Conservation (phyloP, 495 filamentous ascomycete genomes). For the Penicillium manginii region DNA sequence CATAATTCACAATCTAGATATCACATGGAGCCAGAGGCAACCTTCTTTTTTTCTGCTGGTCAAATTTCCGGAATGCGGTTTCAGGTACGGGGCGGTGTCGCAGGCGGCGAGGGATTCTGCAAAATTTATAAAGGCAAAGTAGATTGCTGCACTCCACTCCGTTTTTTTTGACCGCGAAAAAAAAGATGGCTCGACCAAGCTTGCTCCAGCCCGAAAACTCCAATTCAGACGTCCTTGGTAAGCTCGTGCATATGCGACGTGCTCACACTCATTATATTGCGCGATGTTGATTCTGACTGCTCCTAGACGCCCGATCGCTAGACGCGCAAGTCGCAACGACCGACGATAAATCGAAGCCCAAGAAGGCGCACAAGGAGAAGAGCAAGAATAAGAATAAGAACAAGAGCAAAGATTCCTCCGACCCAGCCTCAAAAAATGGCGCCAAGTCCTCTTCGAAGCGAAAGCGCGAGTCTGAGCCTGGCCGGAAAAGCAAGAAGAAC, state of each 20-base stretch:
- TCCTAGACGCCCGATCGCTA: neutral
- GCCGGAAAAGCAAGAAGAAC: conserved; percentile 22
- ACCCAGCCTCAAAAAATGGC: neutral
- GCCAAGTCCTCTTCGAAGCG: conserved; percentile 21
- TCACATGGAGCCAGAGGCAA: no score
- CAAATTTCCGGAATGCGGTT: no score
- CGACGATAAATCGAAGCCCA: conserved; percentile 6
- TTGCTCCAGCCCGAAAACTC: neutral
- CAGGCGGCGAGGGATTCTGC: conserved; percentile 7
- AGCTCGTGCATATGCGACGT: neutral
- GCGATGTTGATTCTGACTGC: neutral
- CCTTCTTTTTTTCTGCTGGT: neutral
- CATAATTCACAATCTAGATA: no score
- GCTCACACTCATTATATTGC: neutral
- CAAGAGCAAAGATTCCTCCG: conserved; percentile 3
- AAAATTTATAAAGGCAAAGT: neutral
- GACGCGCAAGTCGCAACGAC: neutral
- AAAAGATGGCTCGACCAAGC: neutral
- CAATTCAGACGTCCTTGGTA: neutral
- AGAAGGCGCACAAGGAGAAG: conserved; percentile 19
- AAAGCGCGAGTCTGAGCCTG: conserved; percentile 23
- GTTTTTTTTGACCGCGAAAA: neutral
- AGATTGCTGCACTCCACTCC: neutral
- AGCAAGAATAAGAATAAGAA: conserved; percentile 6
- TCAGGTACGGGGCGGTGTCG: conserved; percentile 7